phyloP scores from a whole-genome alignment of 805 yeast species.

The Pichia pseudocactophila region DNA sequence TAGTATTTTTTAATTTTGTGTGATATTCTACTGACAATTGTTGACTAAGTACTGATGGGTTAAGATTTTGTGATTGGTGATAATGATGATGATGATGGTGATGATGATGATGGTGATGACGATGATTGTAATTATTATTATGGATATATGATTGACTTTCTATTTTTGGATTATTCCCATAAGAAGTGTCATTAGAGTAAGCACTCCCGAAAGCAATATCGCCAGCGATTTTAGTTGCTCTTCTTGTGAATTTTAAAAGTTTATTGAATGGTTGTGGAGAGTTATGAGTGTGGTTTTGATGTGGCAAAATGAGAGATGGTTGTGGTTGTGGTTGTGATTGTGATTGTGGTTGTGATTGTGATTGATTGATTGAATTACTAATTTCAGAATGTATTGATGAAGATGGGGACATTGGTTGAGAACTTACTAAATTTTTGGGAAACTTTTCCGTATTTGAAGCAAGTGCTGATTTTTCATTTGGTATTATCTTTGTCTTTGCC shows the following conservation, averaged over 20 bases:
- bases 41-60: no score
- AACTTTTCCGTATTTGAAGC: background rate
- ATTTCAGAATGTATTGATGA: background rate
- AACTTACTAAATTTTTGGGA: no score
- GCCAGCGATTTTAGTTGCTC: conserved; percentile 24
- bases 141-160: background rate
- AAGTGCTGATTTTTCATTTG: background rate
- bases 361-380: background rate
- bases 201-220: conserved; percentile 27
- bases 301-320: no score
- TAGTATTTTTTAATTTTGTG: conserved; percentile 11
- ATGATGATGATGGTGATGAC: background rate
- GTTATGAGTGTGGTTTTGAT: no score
- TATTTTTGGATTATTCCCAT: no score
- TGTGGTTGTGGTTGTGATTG: background rate
- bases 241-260: conserved; percentile 19
- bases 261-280: conserved; percentile 3
- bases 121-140: conserved; percentile 1
- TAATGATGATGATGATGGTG: conserved; percentile 7
- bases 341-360: background rate
- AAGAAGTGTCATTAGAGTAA: background rate
- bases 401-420: background rate
- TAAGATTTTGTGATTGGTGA: background rate
- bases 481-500: no score
- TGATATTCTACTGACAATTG: conserved; percentile 10